Percentiles rank a stretch among this genome's conserved stretches.
Evolutionary conservation across 2,329 filamentous ascomycete species (phyloP).

Genomic region (Xylariaceae sp.): DNA sequence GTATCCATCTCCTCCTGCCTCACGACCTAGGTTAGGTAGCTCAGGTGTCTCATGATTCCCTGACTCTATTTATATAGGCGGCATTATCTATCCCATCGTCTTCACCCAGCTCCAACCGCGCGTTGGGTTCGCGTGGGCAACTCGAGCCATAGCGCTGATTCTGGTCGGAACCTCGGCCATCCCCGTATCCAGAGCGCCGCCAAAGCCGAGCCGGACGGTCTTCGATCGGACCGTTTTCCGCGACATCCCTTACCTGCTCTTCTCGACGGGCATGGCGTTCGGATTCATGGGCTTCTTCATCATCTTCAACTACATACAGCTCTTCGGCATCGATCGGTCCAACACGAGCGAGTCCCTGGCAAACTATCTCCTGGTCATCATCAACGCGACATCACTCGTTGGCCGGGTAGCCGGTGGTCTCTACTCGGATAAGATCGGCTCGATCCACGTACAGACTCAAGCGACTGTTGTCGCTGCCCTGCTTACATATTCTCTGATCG

Average conservation of each 20-base stretch:
- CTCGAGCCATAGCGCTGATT: conserved; percentile 37
- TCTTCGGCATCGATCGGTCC: background rate
- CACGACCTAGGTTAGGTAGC: no score
- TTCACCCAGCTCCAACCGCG: conserved; percentile 35
- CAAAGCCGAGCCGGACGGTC: background rate
- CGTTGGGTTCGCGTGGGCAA: conserved; percentile 48
- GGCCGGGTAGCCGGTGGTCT: conserved; percentile 5
- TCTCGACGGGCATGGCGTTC: conserved; percentile 2
- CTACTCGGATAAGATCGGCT: conserved; percentile 9
- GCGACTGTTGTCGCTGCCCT: conserved; percentile 4
- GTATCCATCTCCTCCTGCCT: background rate
- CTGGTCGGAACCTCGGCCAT: conserved; percentile 27
- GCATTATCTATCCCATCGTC: conserved; percentile 39
- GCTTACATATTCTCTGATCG: conserved; percentile 10
- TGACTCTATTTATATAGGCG: no score
- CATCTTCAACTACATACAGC: conserved; percentile 3
- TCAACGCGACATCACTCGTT: conserved; percentile 12
- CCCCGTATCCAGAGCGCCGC: conserved; percentile 25
- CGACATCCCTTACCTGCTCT: conserved; percentile 1
- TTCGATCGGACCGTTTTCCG: conserved; percentile 2
- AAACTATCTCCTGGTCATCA: conserved; percentile 11
- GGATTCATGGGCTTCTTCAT: conserved; percentile 6
- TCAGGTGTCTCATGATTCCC: conserved; percentile 2
- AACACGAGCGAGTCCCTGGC: conserved; percentile 1
- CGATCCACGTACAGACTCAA: conserved; percentile 8